Conservation (phyloP, 2,329 filamentous ascomycete species). For the Aspergillus sp. region DNA sequence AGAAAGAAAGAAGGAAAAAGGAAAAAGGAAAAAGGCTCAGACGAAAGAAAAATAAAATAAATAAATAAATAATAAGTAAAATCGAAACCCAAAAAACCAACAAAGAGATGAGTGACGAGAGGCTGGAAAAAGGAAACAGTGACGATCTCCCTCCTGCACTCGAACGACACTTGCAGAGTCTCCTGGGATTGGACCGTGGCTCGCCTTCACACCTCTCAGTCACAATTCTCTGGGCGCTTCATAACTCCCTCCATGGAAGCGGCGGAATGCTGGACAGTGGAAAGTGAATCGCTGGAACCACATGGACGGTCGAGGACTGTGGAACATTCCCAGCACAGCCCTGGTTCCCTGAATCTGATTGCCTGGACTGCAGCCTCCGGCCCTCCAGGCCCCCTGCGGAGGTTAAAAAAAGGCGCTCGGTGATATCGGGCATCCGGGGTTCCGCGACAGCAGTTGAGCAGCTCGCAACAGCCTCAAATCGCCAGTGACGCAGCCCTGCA, state of each 20-base stretch:
- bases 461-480: conserved; percentile 19
- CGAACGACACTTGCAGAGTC: background rate
- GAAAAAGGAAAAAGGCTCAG: no score
- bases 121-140: background rate
- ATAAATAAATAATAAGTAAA: background rate
- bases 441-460: conserved; percentile 9
- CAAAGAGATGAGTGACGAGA: background rate
- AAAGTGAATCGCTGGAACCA: conserved; percentile 11
- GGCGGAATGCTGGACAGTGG: conserved; percentile 4
- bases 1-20: background rate
- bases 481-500: conserved; percentile 24
- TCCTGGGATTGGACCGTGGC: background rate
- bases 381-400: background rate
- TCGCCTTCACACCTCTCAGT: no score
- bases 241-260: background rate
- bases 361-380: background rate
- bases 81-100: background rate
- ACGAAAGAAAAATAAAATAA: background rate
- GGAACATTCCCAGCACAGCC: conserved; percentile 15
- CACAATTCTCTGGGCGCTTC: background rate
- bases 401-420: conserved; percentile 10
- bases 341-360: background rate
- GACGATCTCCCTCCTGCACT: background rate
- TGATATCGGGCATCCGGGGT: conserved; percentile 22
- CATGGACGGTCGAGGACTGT: conserved; percentile 12